Evolutionary conservation across 1,284 basidiomycete genomes (phyloP).

Genomic region (Ganoderma meredithae): DNA sequence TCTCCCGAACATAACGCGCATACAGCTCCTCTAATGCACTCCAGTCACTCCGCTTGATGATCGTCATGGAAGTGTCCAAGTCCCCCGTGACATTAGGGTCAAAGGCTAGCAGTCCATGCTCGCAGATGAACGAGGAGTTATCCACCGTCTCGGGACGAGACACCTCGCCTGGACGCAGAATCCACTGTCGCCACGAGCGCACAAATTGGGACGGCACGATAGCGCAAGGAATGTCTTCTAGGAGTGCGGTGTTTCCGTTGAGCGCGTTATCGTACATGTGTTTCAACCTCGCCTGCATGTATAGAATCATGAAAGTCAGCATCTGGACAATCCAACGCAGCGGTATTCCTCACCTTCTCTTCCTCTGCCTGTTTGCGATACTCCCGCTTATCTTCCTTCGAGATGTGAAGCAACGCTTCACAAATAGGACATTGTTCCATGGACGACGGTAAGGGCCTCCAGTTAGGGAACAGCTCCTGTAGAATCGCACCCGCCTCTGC

Average conservation of each 20-base stretch:
- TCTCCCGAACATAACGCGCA: slow-evolving; percentile 37
- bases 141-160: slow-evolving; percentile 67
- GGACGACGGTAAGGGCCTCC: slow-evolving; percentile 61
- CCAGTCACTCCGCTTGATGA: slow-evolving; percentile 73
- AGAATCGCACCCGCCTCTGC: slow-evolving; percentile 65
- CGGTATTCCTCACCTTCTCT: slow-evolving; percentile 67
- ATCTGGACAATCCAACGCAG: slow-evolving; percentile 22
- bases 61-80: slow-evolving; percentile 57
- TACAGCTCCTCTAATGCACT: slow-evolving; percentile 61
- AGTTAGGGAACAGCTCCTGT: slow-evolving; percentile 64
- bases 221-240: slow-evolving; percentile 59
- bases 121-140: slow-evolving; percentile 69
- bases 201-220: slow-evolving; percentile 69
- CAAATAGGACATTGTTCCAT: slow-evolving; percentile 67
- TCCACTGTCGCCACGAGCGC: slow-evolving; percentile 73
- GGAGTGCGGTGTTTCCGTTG: slow-evolving; percentile 51
- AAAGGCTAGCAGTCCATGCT: slow-evolving; percentile 67
- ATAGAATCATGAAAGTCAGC: slow-evolving; percentile 17
- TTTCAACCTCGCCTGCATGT: slow-evolving; percentile 60
- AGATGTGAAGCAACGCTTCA: slow-evolving; percentile 59
- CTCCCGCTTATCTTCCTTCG: slow-evolving; percentile 64
- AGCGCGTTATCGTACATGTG: slow-evolving; percentile 65
- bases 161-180: slow-evolving; percentile 61
- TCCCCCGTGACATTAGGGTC: slow-evolving; percentile 71
- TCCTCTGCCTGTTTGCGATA: slow-evolving; percentile 68